phyloP scores from a whole-genome alignment of 345 rosid species.

The Gossypium sturtianum region DNA sequence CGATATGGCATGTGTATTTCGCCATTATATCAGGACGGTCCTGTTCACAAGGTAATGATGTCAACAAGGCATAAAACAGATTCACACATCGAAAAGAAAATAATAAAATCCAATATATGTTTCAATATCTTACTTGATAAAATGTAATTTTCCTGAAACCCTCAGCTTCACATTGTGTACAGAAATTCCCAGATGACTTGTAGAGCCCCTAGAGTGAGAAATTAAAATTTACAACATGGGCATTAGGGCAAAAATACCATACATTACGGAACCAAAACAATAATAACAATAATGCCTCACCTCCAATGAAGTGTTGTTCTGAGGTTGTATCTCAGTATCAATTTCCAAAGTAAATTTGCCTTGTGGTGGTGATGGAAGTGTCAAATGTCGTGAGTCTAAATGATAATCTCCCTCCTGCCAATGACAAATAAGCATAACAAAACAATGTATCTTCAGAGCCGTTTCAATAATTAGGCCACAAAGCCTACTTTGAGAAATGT shows the following conservation, averaged over 20 bases:
- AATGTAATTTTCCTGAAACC: conserved; percentile 91
- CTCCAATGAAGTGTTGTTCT: conserved; percentile 89
- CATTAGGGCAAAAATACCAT: background rate
- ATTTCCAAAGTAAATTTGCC: conserved; percentile 69
- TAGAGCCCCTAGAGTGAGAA: conserved; percentile 67
- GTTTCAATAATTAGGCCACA: background rate
- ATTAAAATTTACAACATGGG: background rate
- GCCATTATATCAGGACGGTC: conserved; percentile 99
- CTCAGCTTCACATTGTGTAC: conserved; percentile 99
- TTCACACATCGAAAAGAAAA: conserved; percentile 7
- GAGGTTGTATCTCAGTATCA: conserved; percentile 77
- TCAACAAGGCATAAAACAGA: conserved; percentile 11
- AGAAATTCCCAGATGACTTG: conserved; percentile 88
- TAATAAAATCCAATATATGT: conserved; percentile 7
- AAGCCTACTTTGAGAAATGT: background rate
- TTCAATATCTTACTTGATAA: conserved; percentile 58
- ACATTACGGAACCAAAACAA: conserved; percentile 8
- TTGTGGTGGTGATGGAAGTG: conserved; percentile 59
- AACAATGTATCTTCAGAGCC: background rate
- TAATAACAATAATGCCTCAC: conserved; percentile 25
- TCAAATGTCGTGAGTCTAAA: conserved; percentile 64
- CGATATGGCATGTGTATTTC: conserved; percentile 83
- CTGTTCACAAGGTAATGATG: conserved; percentile 37
- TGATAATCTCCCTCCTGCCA: conserved; percentile 60
- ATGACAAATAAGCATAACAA: background rate